Conservation (phyloP, 345 rosid genomes). For the Noccaea bulbosa region DNA sequence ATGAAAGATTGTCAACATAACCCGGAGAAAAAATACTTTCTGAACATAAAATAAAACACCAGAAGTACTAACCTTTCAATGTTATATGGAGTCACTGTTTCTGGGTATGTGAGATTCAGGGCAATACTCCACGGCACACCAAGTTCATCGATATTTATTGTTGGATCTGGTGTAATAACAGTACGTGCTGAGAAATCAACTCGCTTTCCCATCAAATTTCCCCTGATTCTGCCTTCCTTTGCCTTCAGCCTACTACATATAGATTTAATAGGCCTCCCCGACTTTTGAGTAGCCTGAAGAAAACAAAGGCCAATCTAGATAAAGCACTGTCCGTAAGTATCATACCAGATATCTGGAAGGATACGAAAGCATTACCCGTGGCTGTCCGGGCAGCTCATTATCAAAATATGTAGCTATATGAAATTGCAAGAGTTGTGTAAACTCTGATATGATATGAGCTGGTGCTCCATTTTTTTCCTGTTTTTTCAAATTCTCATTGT, state of each 20-base stretch:
- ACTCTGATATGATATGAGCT: constrained; percentile 96
- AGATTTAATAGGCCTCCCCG: constrained; percentile 97
- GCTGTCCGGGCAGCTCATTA: constrained; percentile 97
- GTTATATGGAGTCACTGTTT: constrained; percentile 95
- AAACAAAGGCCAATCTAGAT: constrained; percentile 30
- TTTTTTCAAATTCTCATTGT: constrained; percentile 83
- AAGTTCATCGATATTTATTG: constrained; percentile 85
- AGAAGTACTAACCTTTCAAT: constrained; percentile 68
- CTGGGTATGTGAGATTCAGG: constrained; percentile 91
- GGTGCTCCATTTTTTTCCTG: constrained; percentile 98
- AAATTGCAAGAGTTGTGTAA: constrained; percentile 90
- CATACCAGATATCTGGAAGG: constrained; percentile 26
- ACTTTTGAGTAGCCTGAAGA: constrained; percentile 91
- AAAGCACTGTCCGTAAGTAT: constrained; percentile 6
- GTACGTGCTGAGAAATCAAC: constrained; percentile 99
- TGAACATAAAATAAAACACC: neutral
- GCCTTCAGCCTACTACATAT: constrained; percentile 97
- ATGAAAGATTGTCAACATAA: constrained; percentile 13
- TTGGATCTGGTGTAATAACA: constrained; percentile 99
- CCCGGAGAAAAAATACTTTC: neutral
- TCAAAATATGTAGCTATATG: constrained; percentile 96
- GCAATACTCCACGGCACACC: constrained; percentile 99
- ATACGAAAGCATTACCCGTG: constrained; percentile 65
- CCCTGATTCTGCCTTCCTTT: constrained; percentile 95
- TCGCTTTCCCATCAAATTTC: constrained; percentile 96